These are phyloP conservation scores for Arthrobotrys pseudoclavata DNA, from an alignment of 2,329 filamentous ascomycete genomes.

Conservation along the genomic window DNA sequence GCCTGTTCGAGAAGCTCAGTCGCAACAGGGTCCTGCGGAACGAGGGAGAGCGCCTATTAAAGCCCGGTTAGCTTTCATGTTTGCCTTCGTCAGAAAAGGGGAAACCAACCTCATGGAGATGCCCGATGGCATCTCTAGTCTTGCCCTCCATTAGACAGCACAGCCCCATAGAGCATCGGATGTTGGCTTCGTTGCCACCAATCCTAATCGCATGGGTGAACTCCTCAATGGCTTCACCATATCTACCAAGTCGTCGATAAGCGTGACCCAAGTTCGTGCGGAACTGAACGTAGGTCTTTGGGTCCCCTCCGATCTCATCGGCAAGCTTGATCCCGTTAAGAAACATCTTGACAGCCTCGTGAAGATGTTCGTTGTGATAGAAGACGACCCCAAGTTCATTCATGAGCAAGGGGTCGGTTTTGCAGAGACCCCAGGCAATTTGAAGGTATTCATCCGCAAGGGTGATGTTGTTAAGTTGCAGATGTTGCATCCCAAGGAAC, in stretches of 20 bases:
- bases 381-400: constrained; percentile 98
- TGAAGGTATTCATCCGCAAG: constrained; percentile 94
- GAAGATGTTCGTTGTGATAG: constrained; percentile 86
- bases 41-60: constrained; percentile 75
- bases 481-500: constrained; percentile 98
- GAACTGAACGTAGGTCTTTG: constrained; percentile 84
- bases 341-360: constrained; percentile 83
- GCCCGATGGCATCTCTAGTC: constrained; percentile 81
- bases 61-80: constrained; percentile 11
- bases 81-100: background rate
- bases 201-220: constrained; percentile 90
- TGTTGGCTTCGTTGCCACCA: constrained; percentile 78
- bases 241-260: constrained; percentile 78
- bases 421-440: constrained; percentile 85
- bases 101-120: constrained; percentile 77
- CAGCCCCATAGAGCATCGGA: constrained; percentile 86
- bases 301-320: constrained; percentile 83
- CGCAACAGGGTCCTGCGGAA: constrained; percentile 83
- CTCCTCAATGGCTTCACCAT: constrained; percentile 79
- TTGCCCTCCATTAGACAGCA: constrained; percentile 83
- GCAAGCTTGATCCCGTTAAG: constrained; percentile 81
- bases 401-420: constrained; percentile 86
- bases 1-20: constrained; percentile 82
- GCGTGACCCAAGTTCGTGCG: constrained; percentile 92
- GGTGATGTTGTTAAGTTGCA: constrained; percentile 93